Evolutionary conservation across 768 basidiomycete genomes (phyloP), one percentile per base, ranked within the genome.

Genomic region (Leucocoprinus birnbaumii): DNA sequence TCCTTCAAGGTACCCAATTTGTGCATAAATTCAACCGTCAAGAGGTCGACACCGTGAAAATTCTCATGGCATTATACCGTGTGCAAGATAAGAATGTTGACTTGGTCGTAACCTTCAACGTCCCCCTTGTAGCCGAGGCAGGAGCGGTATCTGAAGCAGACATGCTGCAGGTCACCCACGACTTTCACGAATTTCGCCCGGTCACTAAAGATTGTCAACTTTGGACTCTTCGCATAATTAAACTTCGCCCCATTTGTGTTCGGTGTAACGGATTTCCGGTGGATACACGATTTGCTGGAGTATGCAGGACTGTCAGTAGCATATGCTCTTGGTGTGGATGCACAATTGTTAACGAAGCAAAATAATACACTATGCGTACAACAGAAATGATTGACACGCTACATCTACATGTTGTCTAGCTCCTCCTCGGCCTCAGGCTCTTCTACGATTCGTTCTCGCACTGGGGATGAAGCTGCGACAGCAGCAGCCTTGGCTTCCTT

Each of bases 41-140:
- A 4, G 59, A 60, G 2, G 67, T 78, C 16, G 93, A 97, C 65
- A 72, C 82, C 53, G 89, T 98, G 45, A 79, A 78, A 27, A 85
- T 98, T 60, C 76, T 84, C 26, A 73, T 98, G 65, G 91, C 87
- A 4, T 77, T 98, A 11, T 98, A 85, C 73, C 83, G 96, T 31
- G 73, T 96, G 19, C 73, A 80, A 61, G 64, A 72, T 21, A 90
- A 89, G 67, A 75, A 76, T 31, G 80, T 87, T 5, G 97, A 99
- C 66, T 66, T 99, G 19, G 88, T 97, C 25, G 78, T 91, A 57
- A 88, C 89, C 16, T 86, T 87, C 65, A 98, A 95, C 69, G 78
- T 89, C 19, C 95, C 95, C 26, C 70, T 77, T 38, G 65, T 65
- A 44, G 70, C 81, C 10, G 68, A 69, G 14, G 77, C 80, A 53